These are phyloP conservation scores for Closterium sp. DNA, from an alignment of 139 green algal genomes.

Conservation along the genomic window DNA sequence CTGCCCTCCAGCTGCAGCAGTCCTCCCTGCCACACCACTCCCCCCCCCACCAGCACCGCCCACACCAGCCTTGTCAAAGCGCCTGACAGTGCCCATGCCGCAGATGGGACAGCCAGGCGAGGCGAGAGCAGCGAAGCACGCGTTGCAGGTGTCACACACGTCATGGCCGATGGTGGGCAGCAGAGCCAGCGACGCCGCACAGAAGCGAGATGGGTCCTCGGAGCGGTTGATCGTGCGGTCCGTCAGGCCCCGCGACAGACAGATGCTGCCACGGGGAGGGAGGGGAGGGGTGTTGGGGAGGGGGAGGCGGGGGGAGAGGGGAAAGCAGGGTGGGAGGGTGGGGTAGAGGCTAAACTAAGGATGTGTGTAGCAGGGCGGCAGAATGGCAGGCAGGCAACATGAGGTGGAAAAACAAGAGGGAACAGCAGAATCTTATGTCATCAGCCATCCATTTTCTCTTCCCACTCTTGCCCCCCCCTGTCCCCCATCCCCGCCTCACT, in stretches of 20 bases:
- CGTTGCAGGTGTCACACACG: conserved; percentile 32
- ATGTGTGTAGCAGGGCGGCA: not conserved
- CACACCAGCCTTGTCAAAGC: conserved; percentile 24
- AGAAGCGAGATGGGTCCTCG: conserved; percentile 41
- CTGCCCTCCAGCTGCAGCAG: not conserved
- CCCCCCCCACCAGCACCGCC: not conserved
- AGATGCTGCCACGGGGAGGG: conserved; percentile 10
- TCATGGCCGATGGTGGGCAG: conserved; percentile 52
- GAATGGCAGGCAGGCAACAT: not conserved
- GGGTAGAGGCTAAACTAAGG: no score
- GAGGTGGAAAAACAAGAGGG: not conserved
- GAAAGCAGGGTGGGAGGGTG: not conserved
- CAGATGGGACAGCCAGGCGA: conserved; percentile 34
- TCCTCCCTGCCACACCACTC: not conserved
- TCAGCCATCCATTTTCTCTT: not conserved
- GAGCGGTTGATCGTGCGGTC: conserved; percentile 38
- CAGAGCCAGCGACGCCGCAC: conserved; percentile 21
- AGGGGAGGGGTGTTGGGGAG: not conserved
- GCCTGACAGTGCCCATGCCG: conserved; percentile 38
- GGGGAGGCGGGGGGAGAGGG: not conserved
- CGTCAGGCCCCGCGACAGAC: conserved; percentile 23
- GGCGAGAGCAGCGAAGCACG: conserved; percentile 30
- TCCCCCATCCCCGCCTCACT: not conserved
- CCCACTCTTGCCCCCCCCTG: not conserved
- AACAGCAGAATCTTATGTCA: no score